These are phyloP conservation scores for Cladosporium sp. DNA, from an alignment of 2,329 filamentous ascomycete genomes.

Conservation along the genomic window DNA sequence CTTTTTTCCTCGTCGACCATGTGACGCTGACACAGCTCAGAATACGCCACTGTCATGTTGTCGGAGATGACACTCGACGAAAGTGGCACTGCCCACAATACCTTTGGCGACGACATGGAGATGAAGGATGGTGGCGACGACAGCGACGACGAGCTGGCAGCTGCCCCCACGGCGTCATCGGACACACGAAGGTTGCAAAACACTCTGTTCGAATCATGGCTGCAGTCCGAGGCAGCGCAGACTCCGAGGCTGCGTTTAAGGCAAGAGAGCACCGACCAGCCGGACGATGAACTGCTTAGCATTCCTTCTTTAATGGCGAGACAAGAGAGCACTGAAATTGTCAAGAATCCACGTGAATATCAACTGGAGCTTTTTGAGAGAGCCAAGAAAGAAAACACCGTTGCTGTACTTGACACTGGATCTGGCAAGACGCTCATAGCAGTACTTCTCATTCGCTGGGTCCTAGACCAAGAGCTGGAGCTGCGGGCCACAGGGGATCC, in stretches of 20 bases:
- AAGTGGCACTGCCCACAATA: background rate
- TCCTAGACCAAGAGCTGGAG: constrained; percentile 71
- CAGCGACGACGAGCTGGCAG: background rate
- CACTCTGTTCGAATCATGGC: constrained; percentile 37
- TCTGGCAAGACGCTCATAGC: constrained; percentile 97
- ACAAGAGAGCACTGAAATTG: constrained; percentile 52
- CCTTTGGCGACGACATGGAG: background rate
- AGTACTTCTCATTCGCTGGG: constrained; percentile 71
- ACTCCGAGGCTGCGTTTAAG: constrained; percentile 30
- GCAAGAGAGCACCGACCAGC: constrained; percentile 23
- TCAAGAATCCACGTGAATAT: constrained; percentile 77
- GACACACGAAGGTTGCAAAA: constrained; percentile 39
- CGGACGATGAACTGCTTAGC: constrained; percentile 42
- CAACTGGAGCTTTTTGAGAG: constrained; percentile 86
- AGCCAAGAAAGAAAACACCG: constrained; percentile 77
- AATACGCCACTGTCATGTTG: background rate
- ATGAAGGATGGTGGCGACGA: background rate
- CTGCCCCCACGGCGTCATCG: constrained; percentile 21
- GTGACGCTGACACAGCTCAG: background rate
- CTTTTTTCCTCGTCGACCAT: background rate
- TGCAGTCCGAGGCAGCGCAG: constrained; percentile 37
- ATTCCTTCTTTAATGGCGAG: constrained; percentile 49
- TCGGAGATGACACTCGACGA: constrained; percentile 1
- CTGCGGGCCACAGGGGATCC: constrained; percentile 54
- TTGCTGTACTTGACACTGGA: constrained; percentile 91